Base-by-base conservation (phyloP, 192 early-diverging fungal genomes). In the Pilaira anomala region DNA sequence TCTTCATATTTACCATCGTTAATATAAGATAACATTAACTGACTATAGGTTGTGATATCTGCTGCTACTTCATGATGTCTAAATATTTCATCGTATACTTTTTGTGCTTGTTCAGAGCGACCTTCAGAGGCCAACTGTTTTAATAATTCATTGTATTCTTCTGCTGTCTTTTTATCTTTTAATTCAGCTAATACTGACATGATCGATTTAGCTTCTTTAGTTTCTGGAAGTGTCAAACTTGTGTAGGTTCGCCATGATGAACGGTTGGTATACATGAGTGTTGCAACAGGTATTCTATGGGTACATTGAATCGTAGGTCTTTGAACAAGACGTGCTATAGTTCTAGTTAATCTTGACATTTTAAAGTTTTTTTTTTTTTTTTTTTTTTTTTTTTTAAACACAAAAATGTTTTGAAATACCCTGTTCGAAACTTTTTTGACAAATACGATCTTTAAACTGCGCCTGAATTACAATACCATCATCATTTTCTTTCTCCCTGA, bases 11-110 rank as follows among this genome's bases (percentile, higher is more conserved):
- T 29, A 0, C 48, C 59, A 13, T 54, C 28, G 11, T 54, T 50
- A 19, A 68, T 61, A 45, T 68, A 68, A 6, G 58, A 58, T 6
- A 54, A 16, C 59, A 68, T 68, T 1, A 68, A 26, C 7, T 42
- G 33, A 3, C 18, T 36, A 54, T 45, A 68, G 3, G 66, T 68
- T 1, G 3, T 6, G 40, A 68, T 54, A 29, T 41, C 49, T 2
- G 66, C 40, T 6, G 7, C 24, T 0, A 24, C 16, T 8, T 29
- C n/a, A 25, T 44, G 36, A 18, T 54, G 1, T 45, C 52, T 30
- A 21, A 65, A 65, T 46, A 65, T 19, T 8, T 28, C 4, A 7
- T 65, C 52, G 26, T 55, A 65, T 7, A 65, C 7, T 12, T 44
- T 28, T 19, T 65, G 63, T 55, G 63, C 63, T 26, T 54, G 48